phyloP scores from a whole-genome alignment of 2,329 filamentous ascomycete genomes.

The Aspergillus flavus region DNA sequence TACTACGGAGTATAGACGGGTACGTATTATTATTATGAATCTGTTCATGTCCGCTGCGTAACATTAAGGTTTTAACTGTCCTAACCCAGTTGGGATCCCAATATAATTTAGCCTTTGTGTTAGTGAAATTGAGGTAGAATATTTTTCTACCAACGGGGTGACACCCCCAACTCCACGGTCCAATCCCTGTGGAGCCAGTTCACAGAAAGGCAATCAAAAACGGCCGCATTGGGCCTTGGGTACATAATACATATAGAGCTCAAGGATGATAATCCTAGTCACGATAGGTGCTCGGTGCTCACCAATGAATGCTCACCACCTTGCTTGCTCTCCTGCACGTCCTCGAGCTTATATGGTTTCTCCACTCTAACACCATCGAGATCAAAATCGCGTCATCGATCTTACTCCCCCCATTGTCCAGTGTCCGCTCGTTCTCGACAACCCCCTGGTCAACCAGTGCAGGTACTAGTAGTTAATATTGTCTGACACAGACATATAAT shows the following conservation, averaged over 20 bases:
- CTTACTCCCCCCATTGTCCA: constrained; percentile 21
- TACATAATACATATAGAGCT: neutral
- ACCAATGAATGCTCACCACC: neutral
- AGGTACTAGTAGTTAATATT: neutral
- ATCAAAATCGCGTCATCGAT: constrained; percentile 40
- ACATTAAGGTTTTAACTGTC: neutral
- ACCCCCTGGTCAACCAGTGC: neutral
- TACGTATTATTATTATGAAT: neutral
- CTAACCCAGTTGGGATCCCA: neutral
- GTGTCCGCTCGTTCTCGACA: neutral
- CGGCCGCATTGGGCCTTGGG: neutral
- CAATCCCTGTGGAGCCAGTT: neutral
- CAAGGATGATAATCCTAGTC: neutral
- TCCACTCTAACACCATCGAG: constrained; percentile 31
- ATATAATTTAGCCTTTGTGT: neutral
- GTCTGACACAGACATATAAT: neutral
- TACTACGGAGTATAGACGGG: neutral
- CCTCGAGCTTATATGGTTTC: constrained; percentile 10
- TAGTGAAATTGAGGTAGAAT: neutral
- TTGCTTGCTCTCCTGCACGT: neutral
- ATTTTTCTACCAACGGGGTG: neutral
- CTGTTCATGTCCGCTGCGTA: neutral
- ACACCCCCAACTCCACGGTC: neutral
- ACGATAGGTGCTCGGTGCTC: neutral
- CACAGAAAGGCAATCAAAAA: neutral